phyloP scores from a whole-genome alignment of 805 yeast species.

The Ogataea neopini region DNA sequence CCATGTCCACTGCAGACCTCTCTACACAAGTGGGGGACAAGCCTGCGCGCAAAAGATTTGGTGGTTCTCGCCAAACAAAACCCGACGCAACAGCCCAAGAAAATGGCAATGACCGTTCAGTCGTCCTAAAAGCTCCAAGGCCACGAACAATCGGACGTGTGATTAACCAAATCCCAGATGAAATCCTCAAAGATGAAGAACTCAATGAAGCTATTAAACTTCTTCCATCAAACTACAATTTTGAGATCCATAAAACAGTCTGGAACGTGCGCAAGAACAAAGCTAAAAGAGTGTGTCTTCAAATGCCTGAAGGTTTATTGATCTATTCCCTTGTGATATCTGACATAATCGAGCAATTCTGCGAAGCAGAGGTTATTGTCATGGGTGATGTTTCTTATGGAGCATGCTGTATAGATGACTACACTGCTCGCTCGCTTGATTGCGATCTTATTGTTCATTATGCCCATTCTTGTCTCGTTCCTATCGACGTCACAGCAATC shows the following conservation, averaged over 20 bases:
- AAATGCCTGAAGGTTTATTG: constrained; percentile 95
- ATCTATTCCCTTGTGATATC: constrained; percentile 87
- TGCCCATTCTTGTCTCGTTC: constrained; percentile 96
- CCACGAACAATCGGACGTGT: constrained; percentile 28
- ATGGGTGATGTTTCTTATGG: constrained; percentile 99
- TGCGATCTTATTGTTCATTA: constrained; percentile 96
- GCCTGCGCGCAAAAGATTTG: constrained; percentile 6
- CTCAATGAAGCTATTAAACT: constrained; percentile 80
- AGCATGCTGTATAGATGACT: constrained; percentile 97
- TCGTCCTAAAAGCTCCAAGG: constrained; percentile 1
- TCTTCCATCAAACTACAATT: constrained; percentile 89
- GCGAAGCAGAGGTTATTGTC: constrained; percentile 80
- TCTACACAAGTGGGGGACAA: background rate
- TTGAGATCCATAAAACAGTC: constrained; percentile 92
- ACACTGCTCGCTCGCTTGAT: constrained; percentile 86
- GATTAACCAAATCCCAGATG: constrained; percentile 85
- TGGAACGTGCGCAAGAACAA: constrained; percentile 81
- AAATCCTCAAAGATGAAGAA: constrained; percentile 75
- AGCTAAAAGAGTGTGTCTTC: constrained; percentile 86
- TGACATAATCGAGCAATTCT: constrained; percentile 90
- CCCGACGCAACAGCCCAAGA: background rate
- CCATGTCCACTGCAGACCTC: background rate
- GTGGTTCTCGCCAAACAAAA: background rate
- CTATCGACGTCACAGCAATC: constrained; percentile 86
- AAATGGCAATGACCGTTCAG: constrained; percentile 1